Evolutionary conservation across 1,284 basidiomycete genomes (phyloP), one percentile per base, ranked within the genome.

Genomic region (Coniferiporia sulphurascens): DNA sequence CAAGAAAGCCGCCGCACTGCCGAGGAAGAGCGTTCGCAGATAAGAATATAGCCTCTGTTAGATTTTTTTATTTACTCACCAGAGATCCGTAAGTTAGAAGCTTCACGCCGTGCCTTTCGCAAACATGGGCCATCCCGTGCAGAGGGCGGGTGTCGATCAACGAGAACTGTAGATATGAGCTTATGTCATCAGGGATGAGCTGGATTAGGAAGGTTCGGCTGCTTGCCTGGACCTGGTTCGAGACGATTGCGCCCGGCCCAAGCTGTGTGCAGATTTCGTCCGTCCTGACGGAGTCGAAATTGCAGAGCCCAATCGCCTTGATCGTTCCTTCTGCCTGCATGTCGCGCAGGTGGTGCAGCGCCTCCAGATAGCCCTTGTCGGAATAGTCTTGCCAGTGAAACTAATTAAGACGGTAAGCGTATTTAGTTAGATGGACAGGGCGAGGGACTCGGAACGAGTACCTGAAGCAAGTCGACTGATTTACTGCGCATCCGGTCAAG

Each of bases 301-400:
- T 93, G 71, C 86, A 89, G 41, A 93, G 75, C 3, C 90, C 89
- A 41, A 93, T 78, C 9, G 82, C 77, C 32, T 78, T 74, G 60
- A 92, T 86, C 57, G 82, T 70, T 1, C 86, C 85, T 62, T 86
- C 80, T 1, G 70, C 64, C 65, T 82, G 81, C n/a, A 91, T 70
- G 63, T 84, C 80, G 38, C 76, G 75, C 9, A 91, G 75, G 62
- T 85, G 75, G 43, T 76, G 74, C 48, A 92, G 73, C 0, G 86
- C 85, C 0, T 73, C 75, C 38, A 92, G 69, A 70, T 91, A 92
- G 13, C 79, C 79, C 63, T 80, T 81, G 70, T 89, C 82, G 21
- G 78, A 75, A 69, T 92, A 92, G 69, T 91, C 81, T 66, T 91
- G 83, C 89, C 89, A 91, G 65, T 92, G 84, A 68, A 92, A 86